Evolutionary conservation across 805 yeast genomes (phyloP).

Genomic region (Ogataea paradorogensis): DNA sequence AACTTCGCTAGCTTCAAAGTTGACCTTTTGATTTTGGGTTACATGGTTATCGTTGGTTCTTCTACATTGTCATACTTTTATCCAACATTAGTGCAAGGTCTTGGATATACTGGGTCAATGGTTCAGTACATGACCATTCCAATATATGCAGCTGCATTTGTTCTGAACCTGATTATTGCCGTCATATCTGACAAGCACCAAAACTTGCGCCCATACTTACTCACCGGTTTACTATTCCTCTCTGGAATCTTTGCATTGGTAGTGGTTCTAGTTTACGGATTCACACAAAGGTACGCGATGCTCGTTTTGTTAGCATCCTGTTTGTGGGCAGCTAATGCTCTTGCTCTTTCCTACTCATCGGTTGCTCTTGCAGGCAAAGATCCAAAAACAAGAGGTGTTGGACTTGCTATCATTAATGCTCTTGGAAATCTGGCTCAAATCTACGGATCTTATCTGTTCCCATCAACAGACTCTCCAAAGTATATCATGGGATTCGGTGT

Average conservation of each 20-base stretch:
- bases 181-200: conserved; percentile 55
- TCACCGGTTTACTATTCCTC: conserved; percentile 48
- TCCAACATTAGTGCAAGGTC: conserved; percentile 57
- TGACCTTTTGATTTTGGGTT: conserved; percentile 36
- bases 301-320: conserved; percentile 56
- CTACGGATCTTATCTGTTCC: conserved; percentile 54
- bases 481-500: conserved; percentile 36
- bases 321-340: conserved; percentile 57
- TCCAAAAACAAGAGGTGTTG: conserved; percentile 18
- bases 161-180: conserved; percentile 39
- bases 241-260: conserved; percentile 35
- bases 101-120: conserved; percentile 47
- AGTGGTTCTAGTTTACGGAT: conserved; percentile 7
- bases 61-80: conserved; percentile 45
- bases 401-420: conserved; percentile 45
- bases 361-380: conserved; percentile 34
- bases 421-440: conserved; percentile 54
- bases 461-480: conserved; percentile 42
- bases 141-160: conserved; percentile 50
- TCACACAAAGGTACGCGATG: conserved; percentile 52
- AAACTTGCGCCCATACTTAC: conserved; percentile 48
- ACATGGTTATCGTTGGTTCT: conserved; percentile 51
- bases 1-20: conserved; percentile 9
- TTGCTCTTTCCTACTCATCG: conserved; percentile 57
- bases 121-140: conserved; percentile 60